Base-by-base conservation (phyloP, 805 yeast genomes). In the Pachysolen tannophilus region DNA sequence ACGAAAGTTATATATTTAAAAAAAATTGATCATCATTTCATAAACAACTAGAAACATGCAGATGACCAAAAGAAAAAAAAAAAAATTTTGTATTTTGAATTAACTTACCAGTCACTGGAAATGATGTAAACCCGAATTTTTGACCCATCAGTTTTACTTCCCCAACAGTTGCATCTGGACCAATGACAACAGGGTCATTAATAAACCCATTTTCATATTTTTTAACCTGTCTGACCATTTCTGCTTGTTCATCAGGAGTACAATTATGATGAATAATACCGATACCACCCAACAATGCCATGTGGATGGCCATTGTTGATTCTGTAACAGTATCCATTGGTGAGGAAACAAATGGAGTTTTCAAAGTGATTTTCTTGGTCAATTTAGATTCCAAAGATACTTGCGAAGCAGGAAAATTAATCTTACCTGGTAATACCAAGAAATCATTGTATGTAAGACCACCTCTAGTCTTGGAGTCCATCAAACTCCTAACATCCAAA, bases 271-370 rank as follows among this genome's bases (percentile, higher is more conserved):
- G 98, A 52, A 92, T 79, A 56, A 92, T 84, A 77, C 98, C 98
- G 61, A 92, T 86, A 65, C 98, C 98, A 61, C 98, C 98, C 52
- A 88, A 75, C 48, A 92, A 75, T 48, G 98, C 97, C 97, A 92
- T 88, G 67, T 87, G 79, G 51, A 92, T 90, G 46, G 98, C 98
- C 98, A 92, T 92, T 42, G 80, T 84, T 43, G 87, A 67, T 72
- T 92, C 98, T 39, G 98, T 92, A 47, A 92, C 98, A 33, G 98
- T 92, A 67, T 92, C 98, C 98, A 92, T 92, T 50, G 98, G 98
- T 53, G 97, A 86, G 15, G 97, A 90, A 41, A 92, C 90, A 48
- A 92, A 86, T 39, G 98, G 98, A 31, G 95, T 69, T 69, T 82
- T 87, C 63, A 92, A 71, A 37, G 92, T 63, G 69, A 92, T 92